Conservation (phyloP, 139 green algal species). For the Haematococcus lacustris region DNA sequence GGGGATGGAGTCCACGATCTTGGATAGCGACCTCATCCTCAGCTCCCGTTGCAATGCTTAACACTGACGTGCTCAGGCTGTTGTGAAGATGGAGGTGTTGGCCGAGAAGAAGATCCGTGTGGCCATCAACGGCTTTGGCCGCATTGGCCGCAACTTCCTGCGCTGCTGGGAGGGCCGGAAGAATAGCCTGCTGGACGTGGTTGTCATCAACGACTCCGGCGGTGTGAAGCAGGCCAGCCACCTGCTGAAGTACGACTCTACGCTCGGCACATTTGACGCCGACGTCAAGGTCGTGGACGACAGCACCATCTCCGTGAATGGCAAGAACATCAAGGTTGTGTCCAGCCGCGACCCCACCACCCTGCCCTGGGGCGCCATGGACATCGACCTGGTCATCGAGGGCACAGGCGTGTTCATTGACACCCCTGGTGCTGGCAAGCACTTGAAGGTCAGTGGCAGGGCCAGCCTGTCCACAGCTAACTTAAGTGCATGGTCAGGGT, state of each 20-base stretch:
- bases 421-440: slow-evolving; percentile 81
- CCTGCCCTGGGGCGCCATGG: slow-evolving; percentile 88
- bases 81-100: slow-evolving; percentile 19
- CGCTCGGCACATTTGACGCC: slow-evolving; percentile 89
- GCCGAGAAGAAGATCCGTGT: slow-evolving; percentile 89
- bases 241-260: slow-evolving; percentile 99
- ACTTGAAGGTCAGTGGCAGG: slow-evolving; percentile 67
- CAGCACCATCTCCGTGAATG: slow-evolving; percentile 82
- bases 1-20: no score
- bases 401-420: slow-evolving; percentile 94
- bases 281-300: slow-evolving; percentile 93
- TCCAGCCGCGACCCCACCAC: slow-evolving; percentile 89
- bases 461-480: no score
- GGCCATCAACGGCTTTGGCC: slow-evolving; percentile 98
- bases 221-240: slow-evolving; percentile 95
- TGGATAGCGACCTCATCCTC: no score
- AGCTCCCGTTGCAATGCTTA: no score
- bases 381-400: slow-evolving; percentile 97
- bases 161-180: slow-evolving; percentile 77
- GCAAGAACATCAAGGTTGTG: slow-evolving; percentile 91
- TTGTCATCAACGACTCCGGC: slow-evolving; percentile 96
- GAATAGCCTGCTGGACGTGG: slow-evolving; percentile 78
- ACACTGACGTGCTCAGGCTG: slow-evolving; percentile 8
- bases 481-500: no score
- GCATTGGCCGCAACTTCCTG: slow-evolving; percentile 94